Conservation (phyloP, 2,329 filamentous ascomycete genomes). For the Colletotrichum godetiae region DNA sequence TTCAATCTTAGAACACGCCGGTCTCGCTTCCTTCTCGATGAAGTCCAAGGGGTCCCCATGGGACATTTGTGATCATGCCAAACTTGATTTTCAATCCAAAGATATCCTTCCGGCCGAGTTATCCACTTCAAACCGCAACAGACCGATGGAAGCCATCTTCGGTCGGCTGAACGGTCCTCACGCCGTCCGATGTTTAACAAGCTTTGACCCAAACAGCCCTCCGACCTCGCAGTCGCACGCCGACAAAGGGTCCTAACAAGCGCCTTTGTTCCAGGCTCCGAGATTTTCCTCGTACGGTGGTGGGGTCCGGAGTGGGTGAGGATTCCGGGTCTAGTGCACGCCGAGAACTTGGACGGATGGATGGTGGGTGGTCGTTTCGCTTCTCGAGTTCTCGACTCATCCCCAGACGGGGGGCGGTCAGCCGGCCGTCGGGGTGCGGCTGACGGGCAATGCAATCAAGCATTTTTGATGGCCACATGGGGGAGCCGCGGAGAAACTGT, state of each 20-base stretch:
- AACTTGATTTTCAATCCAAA: not conserved
- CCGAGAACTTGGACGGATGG: not conserved
- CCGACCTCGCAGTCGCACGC: conserved; percentile 21
- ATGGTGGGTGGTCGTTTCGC: not conserved
- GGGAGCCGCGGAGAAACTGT: not conserved
- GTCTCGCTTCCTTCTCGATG: not conserved
- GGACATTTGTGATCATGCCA: not conserved
- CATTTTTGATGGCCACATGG: not conserved
- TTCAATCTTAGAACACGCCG: not conserved
- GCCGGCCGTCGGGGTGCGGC: not conserved
- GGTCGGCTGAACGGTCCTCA: conserved; percentile 1
- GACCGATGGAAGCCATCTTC: conserved; percentile 23
- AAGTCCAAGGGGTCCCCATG: not conserved
- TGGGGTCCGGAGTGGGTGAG: conserved; percentile 1
- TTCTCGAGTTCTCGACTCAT: conserved; percentile 7
- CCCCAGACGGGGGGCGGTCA: not conserved
- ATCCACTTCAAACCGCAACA: conserved; percentile 23
- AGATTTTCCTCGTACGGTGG: not conserved
- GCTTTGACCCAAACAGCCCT: not conserved
- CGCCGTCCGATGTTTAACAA: not conserved
- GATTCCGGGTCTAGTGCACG: conserved; percentile 14
- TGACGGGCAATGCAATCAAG: not conserved
- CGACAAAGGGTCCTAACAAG: conserved; percentile 4
- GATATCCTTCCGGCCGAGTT: not conserved
- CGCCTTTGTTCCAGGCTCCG: not conserved